Evolutionary conservation across 2,329 filamentous ascomycete species (phyloP).

Genomic region (Macrophomina phaseolina): DNA sequence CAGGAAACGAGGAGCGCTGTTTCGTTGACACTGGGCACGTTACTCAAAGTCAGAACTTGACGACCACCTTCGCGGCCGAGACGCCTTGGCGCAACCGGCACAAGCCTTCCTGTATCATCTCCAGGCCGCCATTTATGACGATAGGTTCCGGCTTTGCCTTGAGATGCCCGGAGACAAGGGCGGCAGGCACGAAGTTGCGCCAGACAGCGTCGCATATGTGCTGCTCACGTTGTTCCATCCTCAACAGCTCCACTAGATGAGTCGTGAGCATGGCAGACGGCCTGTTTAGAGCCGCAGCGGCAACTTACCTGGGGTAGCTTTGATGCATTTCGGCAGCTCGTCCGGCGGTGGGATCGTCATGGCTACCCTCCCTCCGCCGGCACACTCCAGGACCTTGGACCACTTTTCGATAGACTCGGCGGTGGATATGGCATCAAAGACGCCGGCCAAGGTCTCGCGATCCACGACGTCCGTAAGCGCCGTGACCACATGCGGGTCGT

Average conservation of each 20-base stretch:
- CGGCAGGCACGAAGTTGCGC: conserved; percentile 4
- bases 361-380: not conserved
- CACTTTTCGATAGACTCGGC: conserved; percentile 1
- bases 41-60: conserved; percentile 32
- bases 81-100: conserved; percentile 40
- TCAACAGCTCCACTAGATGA: not conserved
- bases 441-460: not conserved
- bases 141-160: conserved; percentile 28
- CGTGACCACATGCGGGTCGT: conserved; percentile 20
- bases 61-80: conserved; percentile 43
- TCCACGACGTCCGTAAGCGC: conserved; percentile 22
- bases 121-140: conserved; percentile 39
- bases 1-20: not conserved
- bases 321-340: not conserved
- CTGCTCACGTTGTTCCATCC: not conserved
- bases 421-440: conserved; percentile 1
- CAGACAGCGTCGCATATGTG: not conserved
- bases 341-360: not conserved
- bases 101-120: conserved; percentile 37
- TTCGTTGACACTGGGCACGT: not conserved
- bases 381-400: not conserved
- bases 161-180: not conserved
- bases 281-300: no score
- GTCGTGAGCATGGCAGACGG: not conserved
- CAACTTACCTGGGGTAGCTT: not conserved